Conservation (phyloP, 139 green algal species). For the Coccomyxa sp. region DNA sequence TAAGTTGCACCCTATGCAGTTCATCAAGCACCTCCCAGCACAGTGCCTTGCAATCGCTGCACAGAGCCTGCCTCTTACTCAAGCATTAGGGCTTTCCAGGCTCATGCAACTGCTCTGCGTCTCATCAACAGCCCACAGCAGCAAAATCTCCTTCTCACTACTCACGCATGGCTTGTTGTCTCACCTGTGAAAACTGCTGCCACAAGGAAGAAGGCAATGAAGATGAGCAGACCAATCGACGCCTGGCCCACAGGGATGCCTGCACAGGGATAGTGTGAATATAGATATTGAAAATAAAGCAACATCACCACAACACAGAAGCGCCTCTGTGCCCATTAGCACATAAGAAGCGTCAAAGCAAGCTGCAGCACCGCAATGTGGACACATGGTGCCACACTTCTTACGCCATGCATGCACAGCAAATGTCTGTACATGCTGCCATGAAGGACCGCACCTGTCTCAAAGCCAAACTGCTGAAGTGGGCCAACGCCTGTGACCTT, state of each 20-base stretch:
- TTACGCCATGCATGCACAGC: neutral
- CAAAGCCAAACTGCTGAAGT: constrained; percentile 16
- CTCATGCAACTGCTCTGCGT: too few species aligned
- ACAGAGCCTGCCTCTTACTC: too few species aligned
- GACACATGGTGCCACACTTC: neutral
- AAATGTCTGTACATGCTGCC: neutral
- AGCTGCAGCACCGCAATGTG: neutral
- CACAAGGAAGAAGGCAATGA: constrained; percentile 22
- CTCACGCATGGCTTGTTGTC: too few species aligned
- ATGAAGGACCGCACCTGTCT: neutral
- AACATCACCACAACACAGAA: neutral
- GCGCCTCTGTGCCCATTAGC: neutral
- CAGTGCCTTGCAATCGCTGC: too few species aligned
- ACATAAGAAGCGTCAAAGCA: neutral
- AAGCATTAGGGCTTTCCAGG: too few species aligned
- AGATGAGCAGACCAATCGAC: constrained; percentile 4
- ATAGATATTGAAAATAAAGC: too few species aligned
- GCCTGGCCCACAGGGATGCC: constrained; percentile 18
- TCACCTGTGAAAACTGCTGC: constrained; percentile 18
- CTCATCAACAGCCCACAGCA: too few species aligned
- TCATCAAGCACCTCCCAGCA: too few species aligned
- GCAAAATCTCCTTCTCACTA: too few species aligned
- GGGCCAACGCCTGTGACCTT: constrained; percentile 23
- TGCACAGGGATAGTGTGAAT: neutral
- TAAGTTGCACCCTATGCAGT: too few species aligned